phyloP scores from a whole-genome alignment of 441 rosid species.

The Populus hybrid region DNA sequence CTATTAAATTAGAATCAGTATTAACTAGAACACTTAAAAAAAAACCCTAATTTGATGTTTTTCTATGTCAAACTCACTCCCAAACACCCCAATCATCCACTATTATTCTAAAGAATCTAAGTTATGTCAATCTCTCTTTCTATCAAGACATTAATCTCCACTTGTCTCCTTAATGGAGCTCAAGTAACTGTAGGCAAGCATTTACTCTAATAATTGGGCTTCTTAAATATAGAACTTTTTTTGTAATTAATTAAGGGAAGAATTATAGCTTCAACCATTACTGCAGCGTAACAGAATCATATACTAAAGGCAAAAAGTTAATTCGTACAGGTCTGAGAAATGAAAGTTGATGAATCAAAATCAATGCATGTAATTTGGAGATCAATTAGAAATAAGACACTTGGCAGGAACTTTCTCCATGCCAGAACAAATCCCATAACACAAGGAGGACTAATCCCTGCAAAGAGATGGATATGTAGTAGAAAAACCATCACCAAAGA shows the following conservation, averaged over 20 bases:
- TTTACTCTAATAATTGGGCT: background rate
- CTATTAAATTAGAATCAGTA: too few species aligned
- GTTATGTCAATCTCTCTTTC: background rate
- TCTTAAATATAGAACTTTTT: background rate
- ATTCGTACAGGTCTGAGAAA: background rate
- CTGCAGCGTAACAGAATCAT: background rate
- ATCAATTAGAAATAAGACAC: background rate
- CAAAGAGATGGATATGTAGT: constrained; percentile 3
- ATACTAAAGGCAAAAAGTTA: background rate
- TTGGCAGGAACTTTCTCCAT: constrained; percentile 7
- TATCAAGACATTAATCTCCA: background rate
- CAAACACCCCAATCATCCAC: background rate
- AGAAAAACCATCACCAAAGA: constrained; percentile 10
- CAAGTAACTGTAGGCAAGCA: background rate
- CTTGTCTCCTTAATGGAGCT: background rate
- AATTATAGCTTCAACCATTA: background rate
- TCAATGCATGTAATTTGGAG: background rate
- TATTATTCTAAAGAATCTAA: background rate
- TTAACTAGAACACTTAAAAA: too few species aligned
- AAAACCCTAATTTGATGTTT: too few species aligned
- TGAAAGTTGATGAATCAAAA: background rate
- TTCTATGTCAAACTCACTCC: background rate
- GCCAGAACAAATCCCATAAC: constrained; percentile 20
- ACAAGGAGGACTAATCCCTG: constrained; percentile 5
- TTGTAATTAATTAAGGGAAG: background rate